Evolutionary conservation across 495 filamentous ascomycete species (phyloP), one percentile per base, ranked within the genome.

Genomic region (Trichoderma gamsii): DNA sequence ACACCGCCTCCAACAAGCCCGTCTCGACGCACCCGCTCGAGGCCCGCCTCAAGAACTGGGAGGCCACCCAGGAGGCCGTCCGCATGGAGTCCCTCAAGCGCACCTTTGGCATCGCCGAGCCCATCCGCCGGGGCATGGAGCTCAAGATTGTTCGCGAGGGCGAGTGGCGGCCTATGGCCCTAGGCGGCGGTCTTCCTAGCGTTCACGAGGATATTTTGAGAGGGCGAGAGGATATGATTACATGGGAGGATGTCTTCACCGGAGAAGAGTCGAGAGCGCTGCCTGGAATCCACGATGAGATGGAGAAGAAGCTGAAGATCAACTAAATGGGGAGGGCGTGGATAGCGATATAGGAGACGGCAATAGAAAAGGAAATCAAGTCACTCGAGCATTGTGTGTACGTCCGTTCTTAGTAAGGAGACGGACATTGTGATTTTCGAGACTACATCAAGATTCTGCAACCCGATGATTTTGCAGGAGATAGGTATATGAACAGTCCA

Each of bases 121-220:
- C 94, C 12, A 86, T 97, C 70, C 86, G 91, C 18, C 87, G 94
- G n/a, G 90, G 89, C 44, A 99, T 99, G 94, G 94, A 99, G 83
- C 80, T 96, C 73, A 90, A 90, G 84, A 92, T 96, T 74, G 84
- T 86, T 1, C 76, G 80, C 49, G 81, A 81, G 64, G 83, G 86
- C 52, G 76, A 79, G 70, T 85, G 84, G 84, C 79, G 78, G 70
- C 84, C 83, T 4, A 68, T 80, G 41, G 77, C 75, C 7, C 77
- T 85, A 9, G 80, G 79, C 49, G 78, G 79, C 35, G 69, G 72
- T 25, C 73, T 72, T 69, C 72, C 76, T 12, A 80, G 78, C 68
- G 77, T 93, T 38, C 88, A 90, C 76, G 89, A 88, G 80, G 93
- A 97, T 81, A 90, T 97, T 70, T 79, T 97, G 76, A 82, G 76